Base-by-base conservation (phyloP, 352 stramenopile genomes). In the Phytopythium vexans region DNA sequence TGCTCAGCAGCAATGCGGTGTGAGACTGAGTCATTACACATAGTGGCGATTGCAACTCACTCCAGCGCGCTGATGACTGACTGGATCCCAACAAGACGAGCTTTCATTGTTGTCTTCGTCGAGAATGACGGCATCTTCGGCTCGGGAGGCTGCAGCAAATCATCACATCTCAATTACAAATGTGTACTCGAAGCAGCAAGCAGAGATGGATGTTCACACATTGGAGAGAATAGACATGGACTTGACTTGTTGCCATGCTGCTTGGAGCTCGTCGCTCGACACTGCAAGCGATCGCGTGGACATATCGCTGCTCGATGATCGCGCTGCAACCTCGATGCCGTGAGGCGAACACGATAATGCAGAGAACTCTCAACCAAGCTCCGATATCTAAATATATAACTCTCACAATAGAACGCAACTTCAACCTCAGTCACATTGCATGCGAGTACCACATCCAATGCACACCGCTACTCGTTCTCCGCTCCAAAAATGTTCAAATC, bases 221-320 rank as follows among this genome's bases (percentile, higher is more conserved):
- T 87, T 66, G 12, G 76, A 64, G 12, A 89, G 57, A 32, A 49
- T 45, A 31, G 55, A 62, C 71, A 85, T 76, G 33, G 71, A 63
- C 59, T 87, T 85, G 39, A 91, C 74, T 57, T 86, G 74, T 41
- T 88, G 34, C 77, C 77, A 91, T 7, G 81, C 81, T 47, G 72
- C 69, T 49, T 89, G 72, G 15, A 89, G 58, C 49, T 91, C 81
- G 35, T 86, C 65, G 21, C 72, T 81, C 11, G 80, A 78, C 32
- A 89, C 71, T 11, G 69, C 61, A 12, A 54, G 21, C 8, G 48
- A 37, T 14, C 48, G 48, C 10, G 48, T 21, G n/a, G 76, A 68
- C 77, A 91, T 90, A 41, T 16, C 8, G 21, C n/a, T 14, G n/a
- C 21, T 8, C 11, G 41, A 15, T 38, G 46, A 21, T 36, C 31